Conservation (phyloP, 1,284 basidiomycete species). For the Fomitopsis schrenkii region DNA sequence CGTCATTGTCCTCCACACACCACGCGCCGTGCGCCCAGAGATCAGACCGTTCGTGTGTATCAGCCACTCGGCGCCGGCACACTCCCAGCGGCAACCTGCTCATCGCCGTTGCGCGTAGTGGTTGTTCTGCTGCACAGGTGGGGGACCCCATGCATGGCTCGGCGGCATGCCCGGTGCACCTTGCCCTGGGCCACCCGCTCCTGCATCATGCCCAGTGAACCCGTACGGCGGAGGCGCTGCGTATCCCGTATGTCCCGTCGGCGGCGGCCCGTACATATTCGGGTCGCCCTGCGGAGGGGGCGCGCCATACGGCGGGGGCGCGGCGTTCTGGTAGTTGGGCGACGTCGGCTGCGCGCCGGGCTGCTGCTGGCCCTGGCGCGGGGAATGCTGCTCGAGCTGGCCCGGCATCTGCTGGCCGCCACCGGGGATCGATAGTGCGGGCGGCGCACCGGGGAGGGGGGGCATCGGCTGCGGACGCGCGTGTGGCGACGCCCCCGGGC, state of each 20-base stretch:
- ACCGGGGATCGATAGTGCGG: slow-evolving; percentile 14
- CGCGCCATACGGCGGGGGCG: slow-evolving; percentile 20
- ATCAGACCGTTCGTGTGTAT: not conserved
- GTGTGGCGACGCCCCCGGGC: slow-evolving; percentile 16
- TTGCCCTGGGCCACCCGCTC: slow-evolving; percentile 10
- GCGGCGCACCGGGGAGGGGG: slow-evolving; percentile 12
- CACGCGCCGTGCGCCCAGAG: not conserved
- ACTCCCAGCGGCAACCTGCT: not conserved
- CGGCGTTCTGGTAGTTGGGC: slow-evolving; percentile 25
- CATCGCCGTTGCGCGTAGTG: slow-evolving; percentile 23
- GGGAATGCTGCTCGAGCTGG: slow-evolving; percentile 20
- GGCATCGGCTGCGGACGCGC: slow-evolving; percentile 18
- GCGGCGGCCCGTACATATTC: not conserved
- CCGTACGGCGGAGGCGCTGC: slow-evolving; percentile 22
- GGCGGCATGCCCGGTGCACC: slow-evolving; percentile 12
- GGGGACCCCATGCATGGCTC: slow-evolving; percentile 17
- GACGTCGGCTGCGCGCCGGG: slow-evolving; percentile 19
- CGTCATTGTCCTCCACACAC: slow-evolving; percentile 5
- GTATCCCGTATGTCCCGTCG: slow-evolving; percentile 22
- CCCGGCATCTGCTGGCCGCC: slow-evolving; percentile 12
- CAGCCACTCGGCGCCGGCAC: not conserved
- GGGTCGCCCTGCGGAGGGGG: slow-evolving; percentile 3
- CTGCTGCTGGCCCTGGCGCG: slow-evolving; percentile 21
- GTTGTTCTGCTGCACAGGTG: slow-evolving; percentile 21
- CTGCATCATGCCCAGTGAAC: slow-evolving; percentile 13